phyloP scores from a whole-genome alignment of 1,284 basidiomycete genomes.

The Phylloboletellus chloephorus region DNA sequence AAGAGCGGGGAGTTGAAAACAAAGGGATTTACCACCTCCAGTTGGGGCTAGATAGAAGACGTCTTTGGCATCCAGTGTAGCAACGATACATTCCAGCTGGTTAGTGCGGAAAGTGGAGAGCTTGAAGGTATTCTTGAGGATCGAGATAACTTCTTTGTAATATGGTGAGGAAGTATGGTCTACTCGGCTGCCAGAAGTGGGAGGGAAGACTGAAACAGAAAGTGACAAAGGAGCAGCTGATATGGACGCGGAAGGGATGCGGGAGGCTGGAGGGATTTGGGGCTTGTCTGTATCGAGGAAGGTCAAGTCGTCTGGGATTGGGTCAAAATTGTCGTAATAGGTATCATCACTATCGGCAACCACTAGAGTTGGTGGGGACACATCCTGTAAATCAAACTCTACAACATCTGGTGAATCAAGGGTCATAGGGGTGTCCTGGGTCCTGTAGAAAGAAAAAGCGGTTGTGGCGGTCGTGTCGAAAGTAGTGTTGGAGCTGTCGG shows the following conservation, averaged over 20 bases:
- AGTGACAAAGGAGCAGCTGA: slow-evolving; percentile 8
- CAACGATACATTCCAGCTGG: slow-evolving; percentile 85
- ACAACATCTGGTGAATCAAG: slow-evolving; percentile 9
- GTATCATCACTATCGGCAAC: slow-evolving; percentile 28
- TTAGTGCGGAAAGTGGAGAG: slow-evolving; percentile 73
- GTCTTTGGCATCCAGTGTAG: slow-evolving; percentile 76
- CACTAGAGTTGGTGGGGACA: slow-evolving; percentile 16
- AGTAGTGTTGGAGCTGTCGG: slow-evolving; percentile 16
- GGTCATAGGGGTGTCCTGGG: slow-evolving; percentile 5
- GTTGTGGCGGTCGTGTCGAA: slow-evolving; percentile 2
- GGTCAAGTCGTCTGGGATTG: slow-evolving; percentile 17
- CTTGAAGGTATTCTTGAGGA: slow-evolving; percentile 63
- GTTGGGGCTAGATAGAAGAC: slow-evolving; percentile 97
- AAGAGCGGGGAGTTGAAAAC: slow-evolving; percentile 85
- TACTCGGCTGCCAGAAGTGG: slow-evolving; percentile 11
- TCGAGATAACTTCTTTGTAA: slow-evolving; percentile 56
- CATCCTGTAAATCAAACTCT: slow-evolving; percentile 20
- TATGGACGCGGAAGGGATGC: background rate
- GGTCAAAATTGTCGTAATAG: slow-evolving; percentile 29
- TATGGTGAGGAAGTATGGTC: slow-evolving; percentile 37
- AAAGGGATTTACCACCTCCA: slow-evolving; percentile 90
- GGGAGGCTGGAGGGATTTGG: background rate
- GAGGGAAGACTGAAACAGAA: slow-evolving; percentile 3
- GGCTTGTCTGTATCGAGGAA: slow-evolving; percentile 15
- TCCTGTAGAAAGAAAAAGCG: background rate